phyloP scores from a whole-genome alignment of 805 yeast species.

The Middelhovenomyces tepae region DNA sequence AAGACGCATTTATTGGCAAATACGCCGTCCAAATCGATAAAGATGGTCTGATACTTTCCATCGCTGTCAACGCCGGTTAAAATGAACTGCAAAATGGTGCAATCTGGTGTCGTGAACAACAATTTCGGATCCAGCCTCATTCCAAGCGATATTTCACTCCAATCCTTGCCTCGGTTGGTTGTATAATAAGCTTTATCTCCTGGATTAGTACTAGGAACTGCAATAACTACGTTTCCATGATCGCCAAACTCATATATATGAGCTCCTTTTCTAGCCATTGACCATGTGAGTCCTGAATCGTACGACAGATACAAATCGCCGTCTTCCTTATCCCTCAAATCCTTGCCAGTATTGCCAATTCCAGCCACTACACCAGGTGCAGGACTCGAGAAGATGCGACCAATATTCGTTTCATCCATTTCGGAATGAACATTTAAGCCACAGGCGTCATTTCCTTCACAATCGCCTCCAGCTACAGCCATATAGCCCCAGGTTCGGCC shows the following conservation, averaged over 20 bases:
- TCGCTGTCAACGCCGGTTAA: slow-evolving; percentile 33
- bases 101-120: slow-evolving; percentile 56
- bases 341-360: slow-evolving; percentile 32
- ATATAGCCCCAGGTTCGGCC: slow-evolving; percentile 29
- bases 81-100: slow-evolving; percentile 53
- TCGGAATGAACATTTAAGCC: slow-evolving; percentile 32
- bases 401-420: slow-evolving; percentile 28
- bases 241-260: slow-evolving; percentile 60
- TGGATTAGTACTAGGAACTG: slow-evolving; percentile 34
- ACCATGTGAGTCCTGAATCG: slow-evolving; percentile 77
- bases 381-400: slow-evolving; percentile 27
- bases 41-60: slow-evolving; percentile 30
- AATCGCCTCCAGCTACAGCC: slow-evolving; percentile 23
- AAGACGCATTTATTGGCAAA: slow-evolving; percentile 19
- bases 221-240: slow-evolving; percentile 63
- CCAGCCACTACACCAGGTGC: slow-evolving; percentile 40
- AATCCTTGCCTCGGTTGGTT: slow-evolving; percentile 63
- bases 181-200: slow-evolving; percentile 43
- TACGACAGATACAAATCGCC: slow-evolving; percentile 54
- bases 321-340: slow-evolving; percentile 20
- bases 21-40: slow-evolving; percentile 47
- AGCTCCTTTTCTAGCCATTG: slow-evolving; percentile 42
- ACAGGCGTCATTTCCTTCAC: slow-evolving; percentile 24
- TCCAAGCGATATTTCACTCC: slow-evolving; percentile 47
- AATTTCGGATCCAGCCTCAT: slow-evolving; percentile 32